These are phyloP conservation scores for Danielia reshetovae DNA, from an alignment of 805 yeast genomes.

Conservation along the genomic window DNA sequence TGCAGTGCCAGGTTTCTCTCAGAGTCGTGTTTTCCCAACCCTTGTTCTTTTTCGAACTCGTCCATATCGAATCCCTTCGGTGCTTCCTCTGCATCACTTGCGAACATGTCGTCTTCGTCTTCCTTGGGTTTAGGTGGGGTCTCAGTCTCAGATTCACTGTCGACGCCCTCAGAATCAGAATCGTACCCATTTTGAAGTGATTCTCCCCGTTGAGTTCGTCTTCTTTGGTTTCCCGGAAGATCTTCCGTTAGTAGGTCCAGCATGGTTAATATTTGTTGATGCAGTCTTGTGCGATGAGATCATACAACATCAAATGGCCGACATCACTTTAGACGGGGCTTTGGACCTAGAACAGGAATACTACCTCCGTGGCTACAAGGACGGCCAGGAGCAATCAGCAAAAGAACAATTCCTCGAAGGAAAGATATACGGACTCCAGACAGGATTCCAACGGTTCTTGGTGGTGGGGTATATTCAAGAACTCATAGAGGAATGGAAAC, in stretches of 20 bases:
- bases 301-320: slow-evolving; percentile 23
- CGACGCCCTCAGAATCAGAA: slow-evolving; percentile 16
- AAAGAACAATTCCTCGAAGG: slow-evolving; percentile 68
- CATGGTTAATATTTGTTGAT: too few relatives aligned
- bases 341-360: slow-evolving; percentile 56
- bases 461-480: slow-evolving; percentile 67
- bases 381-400: slow-evolving; percentile 64
- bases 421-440: slow-evolving; percentile 76
- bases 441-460: slow-evolving; percentile 67
- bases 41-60: slow-evolving; percentile 26
- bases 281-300: too few relatives aligned
- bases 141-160: slow-evolving; percentile 1
- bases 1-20: slow-evolving; percentile 9
- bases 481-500: slow-evolving; percentile 37
- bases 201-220: neutral
- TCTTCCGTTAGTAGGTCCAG: too few relatives aligned
- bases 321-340: slow-evolving; percentile 41
- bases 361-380: slow-evolving; percentile 66
- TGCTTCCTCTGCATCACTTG: slow-evolving; percentile 17
- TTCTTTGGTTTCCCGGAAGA: neutral
- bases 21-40: slow-evolving; percentile 15
- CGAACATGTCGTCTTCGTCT: slow-evolving; percentile 41
- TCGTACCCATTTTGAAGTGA: slow-evolving; percentile 9
- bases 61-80: slow-evolving; percentile 11
- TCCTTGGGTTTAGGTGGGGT: slow-evolving; percentile 1